Conservation (phyloP, 495 filamentous ascomycete genomes). For the Clavariopsis aquatica region DNA sequence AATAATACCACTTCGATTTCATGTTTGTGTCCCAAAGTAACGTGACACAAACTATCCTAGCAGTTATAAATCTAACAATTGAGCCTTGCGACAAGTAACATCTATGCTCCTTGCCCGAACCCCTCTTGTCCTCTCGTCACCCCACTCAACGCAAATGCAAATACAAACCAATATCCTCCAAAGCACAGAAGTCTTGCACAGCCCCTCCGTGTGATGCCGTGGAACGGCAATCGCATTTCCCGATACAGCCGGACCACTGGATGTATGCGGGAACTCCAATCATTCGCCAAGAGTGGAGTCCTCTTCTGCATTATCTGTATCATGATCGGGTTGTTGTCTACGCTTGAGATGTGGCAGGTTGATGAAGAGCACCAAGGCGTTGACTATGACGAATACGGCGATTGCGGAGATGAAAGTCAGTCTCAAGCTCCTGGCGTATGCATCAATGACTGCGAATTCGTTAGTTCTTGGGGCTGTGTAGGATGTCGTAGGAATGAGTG, state of each 20-base stretch:
- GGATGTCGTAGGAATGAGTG: neutral
- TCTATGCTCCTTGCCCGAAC: constrained; percentile 14
- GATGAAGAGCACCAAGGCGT: constrained; percentile 27
- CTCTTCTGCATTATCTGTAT: neutral
- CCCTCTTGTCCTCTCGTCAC: neutral
- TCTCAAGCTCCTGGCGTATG: constrained; percentile 33
- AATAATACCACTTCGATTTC: no score
- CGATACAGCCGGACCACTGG: neutral
- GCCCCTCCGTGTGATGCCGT: constrained; percentile 13
- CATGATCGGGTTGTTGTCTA: constrained; percentile 3
- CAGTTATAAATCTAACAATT: neutral
- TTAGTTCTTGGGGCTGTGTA: constrained; percentile 30
- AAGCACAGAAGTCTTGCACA: neutral
- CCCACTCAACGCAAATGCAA: no score
- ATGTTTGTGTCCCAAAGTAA: no score
- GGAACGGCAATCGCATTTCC: neutral
- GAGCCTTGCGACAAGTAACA: constrained; percentile 18
- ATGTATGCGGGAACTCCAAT: neutral
- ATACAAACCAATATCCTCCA: neutral
- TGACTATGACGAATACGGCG: constrained; percentile 34
- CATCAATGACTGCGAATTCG: constrained; percentile 32
- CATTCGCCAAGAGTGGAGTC: neutral
- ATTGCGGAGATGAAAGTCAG: constrained; percentile 40
- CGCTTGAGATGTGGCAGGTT: constrained; percentile 30
- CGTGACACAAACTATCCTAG: no score